A percentile compares a stretch with the other conserved stretches of the same genome.
phyloP scores from a whole-genome alignment of 768 basidiomycete species.

The Trametes gibbosa region DNA sequence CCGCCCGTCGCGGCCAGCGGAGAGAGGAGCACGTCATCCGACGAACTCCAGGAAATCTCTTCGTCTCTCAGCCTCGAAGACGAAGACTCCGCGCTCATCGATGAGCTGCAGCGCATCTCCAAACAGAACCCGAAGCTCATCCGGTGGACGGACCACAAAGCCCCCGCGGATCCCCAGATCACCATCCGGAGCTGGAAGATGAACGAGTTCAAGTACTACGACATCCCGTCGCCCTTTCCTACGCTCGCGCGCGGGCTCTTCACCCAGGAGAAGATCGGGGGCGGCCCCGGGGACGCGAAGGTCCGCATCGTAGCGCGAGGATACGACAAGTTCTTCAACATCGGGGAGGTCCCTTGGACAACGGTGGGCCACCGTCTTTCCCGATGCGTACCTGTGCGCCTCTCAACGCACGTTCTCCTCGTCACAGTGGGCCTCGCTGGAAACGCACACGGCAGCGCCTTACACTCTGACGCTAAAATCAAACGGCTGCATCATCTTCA shows the following conservation, averaged over 20 bases:
- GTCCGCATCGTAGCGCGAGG: constrained; percentile 81
- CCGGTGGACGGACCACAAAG: constrained; percentile 51
- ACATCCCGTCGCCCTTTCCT: constrained; percentile 87
- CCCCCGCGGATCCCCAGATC: constrained; percentile 54
- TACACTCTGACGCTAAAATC: constrained; percentile 91
- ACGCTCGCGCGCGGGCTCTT: constrained; percentile 94
- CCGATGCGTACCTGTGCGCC: too few species aligned
- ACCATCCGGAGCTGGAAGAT: constrained; percentile 89
- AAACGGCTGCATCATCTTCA: constrained; percentile 96
- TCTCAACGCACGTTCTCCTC: too few species aligned
- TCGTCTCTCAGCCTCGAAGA: constrained; percentile 1
- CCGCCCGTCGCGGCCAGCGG: neutral
- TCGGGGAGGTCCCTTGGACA: constrained; percentile 94
- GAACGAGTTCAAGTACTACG: constrained; percentile 94
- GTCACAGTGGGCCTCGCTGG: constrained; percentile 70
- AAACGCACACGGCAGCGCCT: constrained; percentile 65
- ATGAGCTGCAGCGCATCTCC: constrained; percentile 50
- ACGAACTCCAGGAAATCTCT: constrained; percentile 2
- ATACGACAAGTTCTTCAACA: constrained; percentile 99
- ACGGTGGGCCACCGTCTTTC: constrained; percentile 49
- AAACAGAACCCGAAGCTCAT: constrained; percentile 63
- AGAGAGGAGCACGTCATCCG: neutral
- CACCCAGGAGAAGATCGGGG: constrained; percentile 50
- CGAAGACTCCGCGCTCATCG: constrained; percentile 61
- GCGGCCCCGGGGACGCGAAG: constrained; percentile 30